Evolutionary conservation across 164 flowering plant genomes (phyloP), one percentile per base, ranked within the genome.

Genomic region (Nymphaea colorata): DNA sequence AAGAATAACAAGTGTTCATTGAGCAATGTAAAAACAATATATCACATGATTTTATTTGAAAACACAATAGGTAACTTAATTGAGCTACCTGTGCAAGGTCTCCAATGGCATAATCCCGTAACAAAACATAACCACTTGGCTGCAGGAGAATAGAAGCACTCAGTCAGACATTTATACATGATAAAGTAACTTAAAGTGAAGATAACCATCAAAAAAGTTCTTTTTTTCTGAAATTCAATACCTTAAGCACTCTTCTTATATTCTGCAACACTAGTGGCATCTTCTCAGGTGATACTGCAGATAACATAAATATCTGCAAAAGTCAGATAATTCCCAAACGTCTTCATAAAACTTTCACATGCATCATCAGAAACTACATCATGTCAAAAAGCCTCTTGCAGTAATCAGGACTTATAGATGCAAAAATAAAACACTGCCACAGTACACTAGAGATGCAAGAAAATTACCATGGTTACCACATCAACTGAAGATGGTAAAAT

Each of bases 281-380:
- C 88, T 94, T 94, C 73, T 94, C 96, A 0, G 98, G 99, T 44
- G 93, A 78, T 55, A 94, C 97, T 82, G 98, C 98, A 87, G 98
- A 94, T 65, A 94, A 76, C 63, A 90, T 85, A 82, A 94, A 94
- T 67, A 94, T 85, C 99, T 94, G 83, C 78, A n/a, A n/a, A 61
- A 61, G 55, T 47, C 6, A 47, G 55, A 47, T 6, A 7, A 47
- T 4, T 6, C 6, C 55, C 55, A 47, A 47, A 47, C 12, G 12
- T 47, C 55, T 47, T 47, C 12, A 25, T 25, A 25, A 7, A 47
- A 47, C 55, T 47, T 47, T 47, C 11, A 12, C 55, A 47, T 47
- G 55, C 12, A 47, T 7, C 7, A 7, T 12, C 12, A 7, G 11
- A 47, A 47, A 47, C 12, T 7, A 47, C 12, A 47, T 47, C 55